These are phyloP conservation scores for Lavandula angustifolia DNA, from an alignment of 257 asterid genomes.

Conservation along the genomic window DNA sequence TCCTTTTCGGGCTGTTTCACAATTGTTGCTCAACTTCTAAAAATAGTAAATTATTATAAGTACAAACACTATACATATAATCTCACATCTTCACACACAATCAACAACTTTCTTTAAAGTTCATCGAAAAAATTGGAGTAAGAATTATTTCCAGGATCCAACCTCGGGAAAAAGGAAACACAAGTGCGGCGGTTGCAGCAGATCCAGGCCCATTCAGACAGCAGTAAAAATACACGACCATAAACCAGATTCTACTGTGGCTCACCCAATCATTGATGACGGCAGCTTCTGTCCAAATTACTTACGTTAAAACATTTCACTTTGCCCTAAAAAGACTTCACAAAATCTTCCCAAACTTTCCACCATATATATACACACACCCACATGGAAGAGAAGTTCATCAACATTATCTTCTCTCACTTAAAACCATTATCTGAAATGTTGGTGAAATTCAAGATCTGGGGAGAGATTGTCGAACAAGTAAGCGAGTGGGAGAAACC, in stretches of 20 bases:
- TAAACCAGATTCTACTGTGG: conserved; percentile 27
- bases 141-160: background rate
- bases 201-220: conserved; percentile 24
- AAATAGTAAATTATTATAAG: no score
- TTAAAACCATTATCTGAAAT: conserved; percentile 41
- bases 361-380: background rate
- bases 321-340: conserved; percentile 18
- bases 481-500: conserved; percentile 74
- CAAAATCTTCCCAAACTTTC: conserved; percentile 1
- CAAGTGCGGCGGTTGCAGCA: conserved; percentile 9
- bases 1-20: no score
- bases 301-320: conserved; percentile 9
- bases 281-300: conserved; percentile 36
- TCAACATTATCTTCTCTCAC: no score
- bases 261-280: conserved; percentile 51
- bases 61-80: no score
- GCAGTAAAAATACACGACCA: conserved; percentile 31
- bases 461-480: conserved; percentile 66
- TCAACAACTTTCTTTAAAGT: no score
- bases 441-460: conserved; percentile 67
- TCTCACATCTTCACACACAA: no score
- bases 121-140: no score
- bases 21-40: no score
- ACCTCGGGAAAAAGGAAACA: background rate
- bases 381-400: no score